phyloP scores from a whole-genome alignment of 73 alveolate genomes.

The Halteria grandinella region DNA sequence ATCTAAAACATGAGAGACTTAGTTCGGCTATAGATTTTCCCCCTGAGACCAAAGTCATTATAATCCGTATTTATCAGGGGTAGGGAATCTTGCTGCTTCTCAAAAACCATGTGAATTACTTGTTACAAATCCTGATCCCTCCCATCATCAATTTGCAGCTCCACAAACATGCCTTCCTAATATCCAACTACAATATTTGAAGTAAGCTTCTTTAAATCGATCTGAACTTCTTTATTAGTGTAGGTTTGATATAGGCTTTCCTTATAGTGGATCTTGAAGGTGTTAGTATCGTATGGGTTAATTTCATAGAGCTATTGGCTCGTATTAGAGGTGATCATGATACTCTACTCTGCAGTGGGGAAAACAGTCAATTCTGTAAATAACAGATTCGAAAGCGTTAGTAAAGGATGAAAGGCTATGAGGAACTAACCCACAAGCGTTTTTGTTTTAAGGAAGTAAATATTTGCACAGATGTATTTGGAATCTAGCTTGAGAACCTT shows the following conservation, averaged over 20 bases:
- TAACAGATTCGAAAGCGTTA: constrained; percentile 1
- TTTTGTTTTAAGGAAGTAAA: constrained; percentile 16
- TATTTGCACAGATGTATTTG: neutral
- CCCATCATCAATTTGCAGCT: neutral
- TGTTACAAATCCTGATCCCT: neutral
- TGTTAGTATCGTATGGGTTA: constrained; percentile 7
- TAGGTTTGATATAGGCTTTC: too few species aligned
- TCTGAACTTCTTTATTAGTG: neutral
- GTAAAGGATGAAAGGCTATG: constrained; percentile 9
- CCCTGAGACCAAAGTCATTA: constrained; percentile 19
- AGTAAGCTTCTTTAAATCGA: neutral
- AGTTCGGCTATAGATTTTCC: neutral
- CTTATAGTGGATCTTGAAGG: too few species aligned
- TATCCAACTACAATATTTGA: neutral
- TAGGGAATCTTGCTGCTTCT: neutral
- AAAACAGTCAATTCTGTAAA: constrained; percentile 8
- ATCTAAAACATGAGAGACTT: constrained; percentile 8
- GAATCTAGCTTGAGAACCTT: neutral
- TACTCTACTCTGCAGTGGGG: neutral
- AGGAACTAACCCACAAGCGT: constrained; percentile 33
- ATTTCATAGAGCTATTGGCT: neutral
- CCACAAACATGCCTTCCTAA: neutral
- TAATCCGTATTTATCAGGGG: neutral
- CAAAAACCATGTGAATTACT: constrained; percentile 11
- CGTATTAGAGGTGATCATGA: neutral